phyloP scores from a whole-genome alignment of 306 rosid species.

The Notholithocarpus densiflorus region DNA sequence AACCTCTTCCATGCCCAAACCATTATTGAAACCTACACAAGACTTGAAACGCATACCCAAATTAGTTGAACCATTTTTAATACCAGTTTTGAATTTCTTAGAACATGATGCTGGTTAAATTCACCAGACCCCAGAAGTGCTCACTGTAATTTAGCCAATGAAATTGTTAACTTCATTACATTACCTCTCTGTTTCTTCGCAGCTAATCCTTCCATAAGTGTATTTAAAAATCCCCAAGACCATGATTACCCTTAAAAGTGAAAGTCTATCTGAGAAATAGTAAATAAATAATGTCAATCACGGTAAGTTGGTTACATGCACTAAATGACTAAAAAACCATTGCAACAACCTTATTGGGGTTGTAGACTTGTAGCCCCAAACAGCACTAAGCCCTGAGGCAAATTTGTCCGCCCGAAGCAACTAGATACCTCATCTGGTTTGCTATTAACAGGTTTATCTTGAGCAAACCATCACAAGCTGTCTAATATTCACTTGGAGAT shows the following conservation, averaged over 20 bases:
- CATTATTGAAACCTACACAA: neutral
- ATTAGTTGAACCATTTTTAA: neutral
- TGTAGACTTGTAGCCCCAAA: neutral
- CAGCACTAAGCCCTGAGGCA: neutral
- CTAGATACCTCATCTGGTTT: neutral
- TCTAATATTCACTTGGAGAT: neutral
- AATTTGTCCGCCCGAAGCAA: neutral
- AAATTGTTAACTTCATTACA: neutral
- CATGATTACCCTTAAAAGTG: neutral
- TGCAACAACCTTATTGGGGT: neutral
- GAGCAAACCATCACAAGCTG: neutral
- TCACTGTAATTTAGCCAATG: neutral
- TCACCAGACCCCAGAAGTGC: neutral
- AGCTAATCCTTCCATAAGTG: neutral
- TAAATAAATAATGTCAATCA: neutral
- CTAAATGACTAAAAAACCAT: neutral
- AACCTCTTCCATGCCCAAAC: neutral
- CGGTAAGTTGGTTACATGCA: neutral
- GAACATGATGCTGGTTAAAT: neutral
- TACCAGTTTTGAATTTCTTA: neutral
- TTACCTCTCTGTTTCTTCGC: neutral
- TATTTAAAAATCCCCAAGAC: neutral
- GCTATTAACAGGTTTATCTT: neutral
- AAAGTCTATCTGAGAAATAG: neutral
- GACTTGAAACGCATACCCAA: neutral